These are phyloP conservation scores for Tetrapisispora arboricola DNA, from an alignment of 805 yeast genomes.

Conservation along the genomic window DNA sequence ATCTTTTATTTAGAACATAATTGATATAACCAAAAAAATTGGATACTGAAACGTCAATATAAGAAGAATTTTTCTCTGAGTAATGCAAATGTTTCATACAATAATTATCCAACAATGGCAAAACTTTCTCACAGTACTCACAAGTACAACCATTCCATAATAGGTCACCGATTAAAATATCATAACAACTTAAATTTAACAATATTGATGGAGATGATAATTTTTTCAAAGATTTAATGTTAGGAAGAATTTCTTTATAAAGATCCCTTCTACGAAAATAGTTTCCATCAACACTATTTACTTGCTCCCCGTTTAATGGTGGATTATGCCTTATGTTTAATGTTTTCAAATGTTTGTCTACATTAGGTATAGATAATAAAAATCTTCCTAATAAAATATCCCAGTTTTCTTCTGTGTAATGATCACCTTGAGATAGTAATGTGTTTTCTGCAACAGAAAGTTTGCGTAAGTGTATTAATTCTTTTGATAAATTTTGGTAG, in stretches of 20 bases:
- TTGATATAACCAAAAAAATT: conserved; percentile 46
- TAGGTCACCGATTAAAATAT: conserved; percentile 56
- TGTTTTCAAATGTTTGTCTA: conserved; percentile 25
- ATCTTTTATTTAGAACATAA: conserved; percentile 33
- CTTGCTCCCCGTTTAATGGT: conserved; percentile 45
- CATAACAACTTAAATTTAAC: conserved; percentile 55
- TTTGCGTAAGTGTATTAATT: conserved; percentile 15
- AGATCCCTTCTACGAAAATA: conserved; percentile 48
- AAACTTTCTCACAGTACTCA: conserved; percentile 38
- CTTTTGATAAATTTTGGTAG: conserved; percentile 30
- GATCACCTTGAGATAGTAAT: conserved; percentile 30
- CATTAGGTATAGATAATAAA: conserved; percentile 29
- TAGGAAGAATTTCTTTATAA: conserved; percentile 40
- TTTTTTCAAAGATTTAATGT: conserved; percentile 32
- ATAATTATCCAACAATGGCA: conserved; percentile 48
- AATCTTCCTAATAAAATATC: conserved; percentile 40
- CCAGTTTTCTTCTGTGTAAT: conserved; percentile 44
- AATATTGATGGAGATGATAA: conserved; percentile 51
- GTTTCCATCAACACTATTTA: conserved; percentile 67
- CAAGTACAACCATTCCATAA: conserved; percentile 76
- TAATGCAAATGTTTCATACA: conserved; percentile 56
- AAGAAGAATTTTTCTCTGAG: conserved; percentile 35
- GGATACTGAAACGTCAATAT: conserved; percentile 52
- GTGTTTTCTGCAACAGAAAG: conserved; percentile 28
- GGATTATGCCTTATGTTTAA: conserved; percentile 49